Evolutionary conservation across 768 basidiomycete genomes (phyloP).

Genomic region (Tricholomella constricta): DNA sequence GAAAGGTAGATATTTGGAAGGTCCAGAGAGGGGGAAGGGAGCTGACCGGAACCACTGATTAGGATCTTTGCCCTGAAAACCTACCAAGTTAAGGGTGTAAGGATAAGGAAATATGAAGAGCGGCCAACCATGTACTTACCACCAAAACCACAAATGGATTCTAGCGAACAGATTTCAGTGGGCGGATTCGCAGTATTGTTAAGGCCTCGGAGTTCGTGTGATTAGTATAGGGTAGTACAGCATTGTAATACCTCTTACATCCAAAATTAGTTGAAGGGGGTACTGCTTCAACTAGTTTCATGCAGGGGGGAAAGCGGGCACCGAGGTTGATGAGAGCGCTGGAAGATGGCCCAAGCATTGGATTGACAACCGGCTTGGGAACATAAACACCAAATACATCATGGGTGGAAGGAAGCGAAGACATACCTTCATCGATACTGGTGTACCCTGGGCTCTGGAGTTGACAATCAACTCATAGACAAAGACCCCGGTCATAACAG

Average conservation of each 20-base stretch:
- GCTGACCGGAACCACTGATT: constrained; percentile 52
- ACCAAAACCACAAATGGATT: constrained; percentile 88
- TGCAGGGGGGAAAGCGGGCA: constrained; percentile 92
- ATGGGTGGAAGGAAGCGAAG: background rate
- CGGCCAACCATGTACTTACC: constrained; percentile 45
- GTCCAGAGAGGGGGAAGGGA: background rate
- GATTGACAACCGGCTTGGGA: constrained; percentile 74
- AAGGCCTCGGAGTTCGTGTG: constrained; percentile 51
- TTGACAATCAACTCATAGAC: constrained; percentile 88
- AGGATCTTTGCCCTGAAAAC: constrained; percentile 43
- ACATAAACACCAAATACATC: background rate
- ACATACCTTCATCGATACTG: constrained; percentile 80
- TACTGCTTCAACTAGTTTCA: constrained; percentile 68
- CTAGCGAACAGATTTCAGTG: constrained; percentile 68
- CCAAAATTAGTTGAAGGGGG: constrained; percentile 55
- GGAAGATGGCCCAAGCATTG: constrained; percentile 88
- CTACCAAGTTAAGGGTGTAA: constrained; percentile 20
- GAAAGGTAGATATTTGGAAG: background rate
- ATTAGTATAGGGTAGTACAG: background rate
- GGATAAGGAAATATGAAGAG: background rate
- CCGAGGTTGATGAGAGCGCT: constrained; percentile 85
- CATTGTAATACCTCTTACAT: constrained; percentile 44
- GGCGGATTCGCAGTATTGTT: constrained; percentile 86
- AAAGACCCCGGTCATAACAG: constrained; percentile 70
- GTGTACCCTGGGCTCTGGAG: constrained; percentile 71